These are phyloP conservation scores for Hyaloscypha hepaticicola DNA, from an alignment of 495 filamentous ascomycete species.

Conservation along the genomic window DNA sequence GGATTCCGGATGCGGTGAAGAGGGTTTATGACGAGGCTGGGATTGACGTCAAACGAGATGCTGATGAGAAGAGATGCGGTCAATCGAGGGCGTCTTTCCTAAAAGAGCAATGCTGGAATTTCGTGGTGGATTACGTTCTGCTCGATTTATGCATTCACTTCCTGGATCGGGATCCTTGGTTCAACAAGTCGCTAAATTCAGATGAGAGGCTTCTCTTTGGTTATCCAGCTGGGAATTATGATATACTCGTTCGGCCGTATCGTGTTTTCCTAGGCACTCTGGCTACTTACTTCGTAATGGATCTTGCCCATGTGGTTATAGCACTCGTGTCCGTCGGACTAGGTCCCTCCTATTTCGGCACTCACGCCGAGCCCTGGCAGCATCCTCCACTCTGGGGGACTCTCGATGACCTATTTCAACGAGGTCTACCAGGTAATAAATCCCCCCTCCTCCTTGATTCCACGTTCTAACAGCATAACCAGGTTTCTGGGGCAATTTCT, in stretches of 20 bases:
- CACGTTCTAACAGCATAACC: neutral
- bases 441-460: neutral
- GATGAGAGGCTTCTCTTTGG: neutral
- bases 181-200: neutral
- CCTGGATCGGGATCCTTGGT: conserved; percentile 1
- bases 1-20: neutral
- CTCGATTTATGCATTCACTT: conserved; percentile 5
- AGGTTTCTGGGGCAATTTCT: conserved; percentile 13
- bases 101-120: neutral
- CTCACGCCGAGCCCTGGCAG: conserved; percentile 6
- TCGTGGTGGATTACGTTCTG: neutral
- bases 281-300: conserved; percentile 4
- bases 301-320: neutral
- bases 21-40: conserved; percentile 8
- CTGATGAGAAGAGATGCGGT: neutral
- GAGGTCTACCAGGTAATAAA: conserved; percentile 5
- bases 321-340: neutral
- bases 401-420: neutral
- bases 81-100: neutral
- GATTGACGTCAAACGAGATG: neutral
- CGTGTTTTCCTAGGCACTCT: neutral
- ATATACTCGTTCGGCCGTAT: neutral
- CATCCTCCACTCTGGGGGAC: conserved; percentile 11
- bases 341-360: neutral
- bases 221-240: neutral